phyloP scores from a whole-genome alignment of 192 early-diverging fungal species.

The Fimicolochytrium jonesii region DNA sequence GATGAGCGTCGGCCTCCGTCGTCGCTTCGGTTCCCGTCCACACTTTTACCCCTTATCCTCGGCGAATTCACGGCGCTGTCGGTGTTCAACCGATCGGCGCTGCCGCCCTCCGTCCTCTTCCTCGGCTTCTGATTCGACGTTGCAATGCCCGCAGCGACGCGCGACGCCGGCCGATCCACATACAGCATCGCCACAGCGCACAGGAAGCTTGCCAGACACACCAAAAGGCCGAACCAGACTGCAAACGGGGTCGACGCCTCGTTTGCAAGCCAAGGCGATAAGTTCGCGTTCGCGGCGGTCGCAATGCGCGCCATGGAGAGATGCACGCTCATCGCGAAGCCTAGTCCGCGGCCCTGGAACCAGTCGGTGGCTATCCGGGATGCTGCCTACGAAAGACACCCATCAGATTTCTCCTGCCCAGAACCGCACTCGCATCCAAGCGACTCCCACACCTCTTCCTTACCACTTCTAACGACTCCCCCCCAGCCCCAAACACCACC shows the following conservation, averaged over 20 bases:
- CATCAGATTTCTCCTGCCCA: not conserved
- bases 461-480: constrained; percentile 57
- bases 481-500: constrained; percentile 61
- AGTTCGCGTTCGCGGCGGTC: constrained; percentile 55
- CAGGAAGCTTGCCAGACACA: constrained; percentile 40
- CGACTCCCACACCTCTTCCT: not conserved
- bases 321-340: constrained; percentile 56
- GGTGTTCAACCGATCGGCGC: not conserved
- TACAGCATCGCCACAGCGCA: constrained; percentile 35
- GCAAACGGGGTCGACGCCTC: constrained; percentile 25
- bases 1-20: no score
- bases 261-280: constrained; percentile 49
- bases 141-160: constrained; percentile 40
- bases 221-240: constrained; percentile 48
- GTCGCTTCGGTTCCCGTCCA: no score
- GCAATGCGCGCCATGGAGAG: constrained; percentile 50
- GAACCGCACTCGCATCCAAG: not conserved
- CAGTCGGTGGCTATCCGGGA: constrained; percentile 33
- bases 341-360: constrained; percentile 56
- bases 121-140: no score
- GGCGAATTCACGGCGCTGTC: no score
- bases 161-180: constrained; percentile 44
- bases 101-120: not conserved
- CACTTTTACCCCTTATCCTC: no score
- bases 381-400: not conserved